These are phyloP conservation scores for Parachaetomium inaequale DNA, from an alignment of 495 filamentous ascomycete genomes.

Conservation along the genomic window DNA sequence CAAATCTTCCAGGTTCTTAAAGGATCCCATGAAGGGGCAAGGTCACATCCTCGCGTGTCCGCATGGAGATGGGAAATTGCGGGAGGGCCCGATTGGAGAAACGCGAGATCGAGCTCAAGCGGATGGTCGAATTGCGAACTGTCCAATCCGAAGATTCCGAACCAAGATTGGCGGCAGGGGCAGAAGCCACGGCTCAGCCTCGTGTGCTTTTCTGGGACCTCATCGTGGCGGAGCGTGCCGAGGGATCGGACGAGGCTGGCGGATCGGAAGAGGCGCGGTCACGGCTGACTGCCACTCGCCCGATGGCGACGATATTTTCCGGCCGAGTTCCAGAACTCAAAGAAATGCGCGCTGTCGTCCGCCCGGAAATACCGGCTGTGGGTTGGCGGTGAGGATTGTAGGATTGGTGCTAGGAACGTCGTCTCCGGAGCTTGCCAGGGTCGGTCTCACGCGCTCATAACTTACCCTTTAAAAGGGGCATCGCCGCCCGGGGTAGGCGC, in stretches of 20 bases:
- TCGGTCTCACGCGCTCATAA: not conserved
- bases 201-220: not conserved
- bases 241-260: no score
- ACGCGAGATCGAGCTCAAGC: not conserved
- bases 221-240: not conserved
- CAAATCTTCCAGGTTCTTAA: not conserved
- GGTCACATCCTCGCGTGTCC: not conserved
- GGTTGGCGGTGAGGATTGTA: not conserved
- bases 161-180: not conserved
- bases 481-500: not conserved
- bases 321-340: not conserved
- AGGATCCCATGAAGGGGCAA: not conserved
- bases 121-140: not conserved
- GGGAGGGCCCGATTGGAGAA: not conserved
- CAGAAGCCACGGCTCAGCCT: not conserved
- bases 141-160: not conserved
- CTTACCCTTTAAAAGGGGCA: not conserved
- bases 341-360: not conserved
- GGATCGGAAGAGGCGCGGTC: no score
- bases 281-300: no score
- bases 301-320: not conserved
- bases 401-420: not conserved
- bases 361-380: not conserved
- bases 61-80: not conserved
- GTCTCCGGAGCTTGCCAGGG: not conserved